Conservation (phyloP, 768 basidiomycete genomes). For the Serendipita indica region DNA sequence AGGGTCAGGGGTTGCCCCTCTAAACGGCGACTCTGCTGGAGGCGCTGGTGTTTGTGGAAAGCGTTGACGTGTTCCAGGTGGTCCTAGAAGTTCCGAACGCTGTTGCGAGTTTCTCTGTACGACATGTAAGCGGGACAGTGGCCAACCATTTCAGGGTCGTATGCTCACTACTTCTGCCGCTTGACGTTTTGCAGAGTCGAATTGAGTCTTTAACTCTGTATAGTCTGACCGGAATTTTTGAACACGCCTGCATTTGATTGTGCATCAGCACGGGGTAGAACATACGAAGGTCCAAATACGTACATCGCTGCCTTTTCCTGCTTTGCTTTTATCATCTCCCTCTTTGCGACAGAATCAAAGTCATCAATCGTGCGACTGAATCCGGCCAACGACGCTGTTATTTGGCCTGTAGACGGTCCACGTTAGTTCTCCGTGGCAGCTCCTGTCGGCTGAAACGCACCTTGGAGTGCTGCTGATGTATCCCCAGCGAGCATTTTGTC, state of each 20-base stretch:
- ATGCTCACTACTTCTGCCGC: constrained; percentile 33
- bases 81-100: constrained; percentile 11
- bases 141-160: neutral
- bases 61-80: constrained; percentile 1
- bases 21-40: constrained; percentile 71
- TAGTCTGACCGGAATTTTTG: constrained; percentile 87
- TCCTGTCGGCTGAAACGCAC: constrained; percentile 31
- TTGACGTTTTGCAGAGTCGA: constrained; percentile 61
- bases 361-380: constrained; percentile 92
- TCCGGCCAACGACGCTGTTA: constrained; percentile 91
- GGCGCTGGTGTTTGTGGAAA: constrained; percentile 21
- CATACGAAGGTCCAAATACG: constrained; percentile 18
- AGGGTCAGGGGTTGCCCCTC: constrained; percentile 33
- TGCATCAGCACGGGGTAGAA: neutral
- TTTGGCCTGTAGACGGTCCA: constrained; percentile 57
- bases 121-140: neutral
- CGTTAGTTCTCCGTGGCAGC: constrained; percentile 17
- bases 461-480: constrained; percentile 63
- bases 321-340: constrained; percentile 92
- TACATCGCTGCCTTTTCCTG: constrained; percentile 92
- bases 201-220: constrained; percentile 61
- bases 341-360: constrained; percentile 90
- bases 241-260: constrained; percentile 26
- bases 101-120: constrained; percentile 11
- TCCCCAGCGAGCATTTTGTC: constrained; percentile 72